Conservation (phyloP, 176 grass and related monocot genomes). For the Luzula sylvatica region DNA sequence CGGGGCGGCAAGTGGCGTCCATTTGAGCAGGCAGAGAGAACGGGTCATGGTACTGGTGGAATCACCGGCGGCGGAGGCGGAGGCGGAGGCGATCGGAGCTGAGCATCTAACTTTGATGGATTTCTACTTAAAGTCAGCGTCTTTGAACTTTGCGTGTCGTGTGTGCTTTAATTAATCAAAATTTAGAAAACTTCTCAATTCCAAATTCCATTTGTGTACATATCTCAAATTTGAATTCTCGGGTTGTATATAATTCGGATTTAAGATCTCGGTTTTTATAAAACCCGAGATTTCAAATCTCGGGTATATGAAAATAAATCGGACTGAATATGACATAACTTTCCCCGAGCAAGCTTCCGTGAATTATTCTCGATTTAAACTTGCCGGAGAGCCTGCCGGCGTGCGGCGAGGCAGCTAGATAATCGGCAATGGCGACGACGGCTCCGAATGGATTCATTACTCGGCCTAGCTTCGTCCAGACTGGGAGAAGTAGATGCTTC, state of each 20-base stretch:
- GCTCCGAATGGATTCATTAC: not conserved
- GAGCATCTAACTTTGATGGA: not conserved
- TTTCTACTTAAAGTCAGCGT: too few species aligned
- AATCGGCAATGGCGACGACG: conserved; percentile 6
- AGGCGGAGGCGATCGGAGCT: not conserved
- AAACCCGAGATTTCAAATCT: too few species aligned
- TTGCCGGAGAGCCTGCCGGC: not conserved
- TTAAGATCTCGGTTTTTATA: too few species aligned
- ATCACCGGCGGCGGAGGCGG: conserved; percentile 7
- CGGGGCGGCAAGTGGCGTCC: conserved; percentile 68
- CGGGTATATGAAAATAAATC: not conserved
- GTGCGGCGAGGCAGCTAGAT: not conserved
- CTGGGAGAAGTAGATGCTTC: conserved; percentile 11
- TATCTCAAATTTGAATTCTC: too few species aligned
- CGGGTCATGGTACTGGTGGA: conserved; percentile 16
- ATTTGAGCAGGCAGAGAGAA: conserved; percentile 16
- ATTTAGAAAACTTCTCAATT: too few species aligned
- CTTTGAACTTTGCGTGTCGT: too few species aligned
- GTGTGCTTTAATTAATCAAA: too few species aligned
- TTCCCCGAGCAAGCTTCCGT: not conserved
- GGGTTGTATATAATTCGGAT: too few species aligned
- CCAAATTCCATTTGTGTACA: too few species aligned
- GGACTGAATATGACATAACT: not conserved
- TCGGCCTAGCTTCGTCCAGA: not conserved
- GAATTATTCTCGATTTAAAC: not conserved